A percentile compares a stretch with the other conserved stretches of the same genome.
These are phyloP conservation scores for Neurospora sublineolata DNA, from an alignment of 495 filamentous ascomycete genomes.

Conservation along the genomic window DNA sequence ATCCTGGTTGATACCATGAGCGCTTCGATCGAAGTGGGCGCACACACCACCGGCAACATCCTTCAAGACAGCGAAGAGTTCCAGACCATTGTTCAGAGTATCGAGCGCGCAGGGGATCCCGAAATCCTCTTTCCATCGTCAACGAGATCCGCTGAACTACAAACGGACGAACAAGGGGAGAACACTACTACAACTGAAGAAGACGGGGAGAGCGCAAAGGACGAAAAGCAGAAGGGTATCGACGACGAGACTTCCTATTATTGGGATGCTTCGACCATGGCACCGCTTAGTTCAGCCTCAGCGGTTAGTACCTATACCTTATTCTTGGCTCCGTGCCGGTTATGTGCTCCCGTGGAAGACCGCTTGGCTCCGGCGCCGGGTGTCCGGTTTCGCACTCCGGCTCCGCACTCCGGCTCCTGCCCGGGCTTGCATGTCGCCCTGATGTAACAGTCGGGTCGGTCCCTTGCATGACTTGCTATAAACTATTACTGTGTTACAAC, in stretches of 20 bases:
- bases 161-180: background rate
- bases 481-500: conserved; percentile 4
- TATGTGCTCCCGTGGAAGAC: background rate
- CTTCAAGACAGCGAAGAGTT: background rate
- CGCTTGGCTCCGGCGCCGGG: background rate
- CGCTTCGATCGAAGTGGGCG: conserved; percentile 1
- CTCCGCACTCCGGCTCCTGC: background rate
- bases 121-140: background rate
- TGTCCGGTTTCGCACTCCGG: background rate
- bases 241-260: conserved; percentile 27
- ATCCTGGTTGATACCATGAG: conserved; percentile 4
- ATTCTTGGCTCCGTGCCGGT: background rate
- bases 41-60: conserved; percentile 1
- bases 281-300: conserved; percentile 43
- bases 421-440: background rate
- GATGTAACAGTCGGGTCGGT: background rate
- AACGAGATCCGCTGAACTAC: background rate
- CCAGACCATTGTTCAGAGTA: conserved; percentile 3
- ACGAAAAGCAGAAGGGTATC: conserved; percentile 4
- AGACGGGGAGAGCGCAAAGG: background rate
- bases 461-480: conserved; percentile 1
- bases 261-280: conserved; percentile 43
- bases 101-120: background rate
- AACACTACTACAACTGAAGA: background rate
- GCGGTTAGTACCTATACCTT: conserved; percentile 33